Conservation (phyloP, 2,329 filamentous ascomycete species). For the Pyrenophora tritici-repentis region DNA sequence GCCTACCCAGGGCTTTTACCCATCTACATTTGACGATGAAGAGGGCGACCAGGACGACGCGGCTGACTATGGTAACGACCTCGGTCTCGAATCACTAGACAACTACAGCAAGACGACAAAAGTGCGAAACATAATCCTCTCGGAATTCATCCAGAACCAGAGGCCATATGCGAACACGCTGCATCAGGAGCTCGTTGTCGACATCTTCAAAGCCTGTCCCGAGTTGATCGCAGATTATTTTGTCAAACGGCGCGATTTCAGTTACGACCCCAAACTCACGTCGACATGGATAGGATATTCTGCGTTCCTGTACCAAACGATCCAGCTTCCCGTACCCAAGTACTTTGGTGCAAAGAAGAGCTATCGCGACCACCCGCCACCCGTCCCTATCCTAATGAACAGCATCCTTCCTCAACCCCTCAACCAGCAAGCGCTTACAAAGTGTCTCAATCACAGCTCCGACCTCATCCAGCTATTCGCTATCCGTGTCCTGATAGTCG, state of each 20-base stretch:
- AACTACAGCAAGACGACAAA: constrained; percentile 73
- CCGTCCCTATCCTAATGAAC: constrained; percentile 77
- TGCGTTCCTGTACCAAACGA: constrained; percentile 80
- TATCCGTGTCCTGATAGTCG: constrained; percentile 75
- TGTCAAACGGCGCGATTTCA: constrained; percentile 72
- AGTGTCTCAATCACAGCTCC: constrained; percentile 77
- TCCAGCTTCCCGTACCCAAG: constrained; percentile 73
- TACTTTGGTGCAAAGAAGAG: constrained; percentile 70
- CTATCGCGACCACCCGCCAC: constrained; percentile 73
- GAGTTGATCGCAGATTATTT: constrained; percentile 92
- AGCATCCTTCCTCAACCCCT: constrained; percentile 84
- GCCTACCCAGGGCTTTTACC: constrained; percentile 82
- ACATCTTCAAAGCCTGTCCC: constrained; percentile 79
- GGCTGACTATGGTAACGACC: constrained; percentile 59
- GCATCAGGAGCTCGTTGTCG: constrained; percentile 79
- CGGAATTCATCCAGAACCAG: constrained; percentile 77
- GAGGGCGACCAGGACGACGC: constrained; percentile 43
- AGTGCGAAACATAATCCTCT: constrained; percentile 78
- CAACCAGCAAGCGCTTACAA: constrained; percentile 76
- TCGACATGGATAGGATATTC: constrained; percentile 95
- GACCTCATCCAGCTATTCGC: constrained; percentile 84
- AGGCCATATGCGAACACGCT: constrained; percentile 81
- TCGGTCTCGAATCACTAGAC: constrained; percentile 71
- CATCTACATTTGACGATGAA: constrained; percentile 68
- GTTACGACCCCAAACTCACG: constrained; percentile 88